Evolutionary conservation across 164 flowering plant species (phyloP), one percentile per base, ranked within the genome.

Genomic region (Aristolochia californica): DNA sequence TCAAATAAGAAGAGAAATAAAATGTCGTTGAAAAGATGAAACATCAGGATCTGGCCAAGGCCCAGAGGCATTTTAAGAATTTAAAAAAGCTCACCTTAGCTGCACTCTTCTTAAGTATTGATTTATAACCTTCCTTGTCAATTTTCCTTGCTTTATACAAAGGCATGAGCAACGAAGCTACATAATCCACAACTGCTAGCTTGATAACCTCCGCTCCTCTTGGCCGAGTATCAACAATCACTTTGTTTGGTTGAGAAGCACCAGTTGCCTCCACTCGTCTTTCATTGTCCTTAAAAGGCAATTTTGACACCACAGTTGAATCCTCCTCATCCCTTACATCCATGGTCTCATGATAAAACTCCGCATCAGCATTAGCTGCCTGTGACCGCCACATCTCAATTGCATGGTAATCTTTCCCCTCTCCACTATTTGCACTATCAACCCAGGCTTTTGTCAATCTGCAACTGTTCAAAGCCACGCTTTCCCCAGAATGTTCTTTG

Each of bases 371-470:
- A 27, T 91, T 96, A 27, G 85, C 87, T 20, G 99, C 96, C 75
- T 94, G 99, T 52, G 83, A 82, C 62, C 84, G 97, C 99, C 97
- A 93, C 74, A 90, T 87, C 56, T 94, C 99, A 66, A 89, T 90
- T 57, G 87, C 99, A 72, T 74, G 83, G 69, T 73, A 80, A 66
- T 94, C 97, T 66, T 89, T 94, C 54, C 83, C 73, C 45, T 88
- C 96, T 56, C 59, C 86, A 60, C 81, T 78, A 53, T 91, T 91
- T 55, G 78, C 80, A 67, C 85, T 73, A 66, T 89, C 88, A 65
- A 93, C 93, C 99, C 99, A 94, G 44, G 97, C 97, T 76, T 78
- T 83, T 23, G 95, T 82, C 47, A 83, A 78, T 30, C 80, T 48
- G 44, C 62, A 68, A 70, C 79, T 75, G 66, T 90, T 91, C 2